A percentile compares a stretch with the other conserved stretches of the same genome.
Conservation (phyloP, 2,329 filamentous ascomycete species). For the Aspergillus melleus region DNA sequence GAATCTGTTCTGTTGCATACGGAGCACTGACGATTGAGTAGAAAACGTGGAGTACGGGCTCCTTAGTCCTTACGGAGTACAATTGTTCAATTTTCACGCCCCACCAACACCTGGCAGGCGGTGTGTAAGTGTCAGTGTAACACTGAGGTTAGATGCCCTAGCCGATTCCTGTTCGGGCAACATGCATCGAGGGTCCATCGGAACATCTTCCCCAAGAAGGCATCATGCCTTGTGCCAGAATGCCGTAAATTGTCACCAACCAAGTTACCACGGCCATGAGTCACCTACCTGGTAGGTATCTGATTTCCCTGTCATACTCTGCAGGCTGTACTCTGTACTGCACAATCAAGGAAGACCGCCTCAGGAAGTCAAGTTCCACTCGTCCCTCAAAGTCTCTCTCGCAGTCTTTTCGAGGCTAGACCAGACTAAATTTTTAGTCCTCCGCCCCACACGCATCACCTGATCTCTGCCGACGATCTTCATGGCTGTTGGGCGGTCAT, state of each 20-base stretch:
- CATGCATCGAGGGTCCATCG: background rate
- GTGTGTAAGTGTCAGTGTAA: background rate
- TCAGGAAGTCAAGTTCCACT: too few relatives aligned
- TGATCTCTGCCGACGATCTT: background rate
- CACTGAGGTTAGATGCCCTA: background rate
- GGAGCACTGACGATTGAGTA: background rate
- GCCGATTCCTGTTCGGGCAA: background rate
- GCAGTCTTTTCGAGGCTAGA: too few relatives aligned
- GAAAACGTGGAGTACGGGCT: too few relatives aligned
- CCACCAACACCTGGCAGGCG: background rate
- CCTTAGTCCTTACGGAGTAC: too few relatives aligned
- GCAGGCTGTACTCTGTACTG: too few relatives aligned
- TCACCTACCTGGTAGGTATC: too few relatives aligned
- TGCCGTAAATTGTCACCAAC: too few relatives aligned
- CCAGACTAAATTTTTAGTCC: background rate
- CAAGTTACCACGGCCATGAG: too few relatives aligned
- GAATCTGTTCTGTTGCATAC: background rate
- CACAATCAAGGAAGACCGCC: too few relatives aligned
- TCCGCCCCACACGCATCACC: background rate
- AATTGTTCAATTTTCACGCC: background rate
- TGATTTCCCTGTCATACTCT: too few relatives aligned
- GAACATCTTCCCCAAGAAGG: background rate
- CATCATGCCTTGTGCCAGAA: background rate
- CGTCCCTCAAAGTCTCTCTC: too few relatives aligned
- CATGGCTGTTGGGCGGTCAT: background rate